Conservation (phyloP, 2,329 filamentous ascomycete species). For the Daldinia eschscholtzii region DNA sequence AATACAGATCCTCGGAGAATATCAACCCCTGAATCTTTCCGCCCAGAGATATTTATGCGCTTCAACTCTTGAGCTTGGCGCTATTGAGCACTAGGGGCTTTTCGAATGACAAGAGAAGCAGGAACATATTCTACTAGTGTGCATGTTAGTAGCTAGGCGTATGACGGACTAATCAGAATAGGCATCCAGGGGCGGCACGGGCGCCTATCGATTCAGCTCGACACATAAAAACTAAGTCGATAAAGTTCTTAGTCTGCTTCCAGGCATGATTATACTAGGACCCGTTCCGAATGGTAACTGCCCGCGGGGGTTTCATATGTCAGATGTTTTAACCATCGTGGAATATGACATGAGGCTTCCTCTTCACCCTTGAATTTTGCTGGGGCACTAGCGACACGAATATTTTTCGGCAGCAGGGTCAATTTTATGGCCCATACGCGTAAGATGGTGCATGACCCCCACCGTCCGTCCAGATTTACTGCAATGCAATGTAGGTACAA, state of each 20-base stretch:
- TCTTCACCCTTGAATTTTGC: slow-evolving; percentile 11
- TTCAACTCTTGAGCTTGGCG: not conserved
- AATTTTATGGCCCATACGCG: slow-evolving; percentile 18
- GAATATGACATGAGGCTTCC: not conserved
- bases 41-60: slow-evolving; percentile 6
- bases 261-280: slow-evolving; percentile 9
- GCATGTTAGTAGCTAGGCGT: slow-evolving; percentile 3
- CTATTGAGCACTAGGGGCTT: not conserved
- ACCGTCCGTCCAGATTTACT: slow-evolving; percentile 19
- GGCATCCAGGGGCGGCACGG: not conserved
- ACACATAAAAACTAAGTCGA: slow-evolving; percentile 3
- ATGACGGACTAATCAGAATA: slow-evolving; percentile 9
- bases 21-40: slow-evolving; percentile 15
- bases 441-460: slow-evolving; percentile 25
- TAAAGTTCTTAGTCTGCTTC: not conserved
- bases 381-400: slow-evolving; percentile 20
- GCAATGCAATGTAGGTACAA: slow-evolving; percentile 38
- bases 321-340: slow-evolving; percentile 7
- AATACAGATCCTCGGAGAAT: slow-evolving; percentile 22
- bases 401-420: slow-evolving; percentile 32
- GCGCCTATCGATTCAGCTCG: slow-evolving; percentile 13
- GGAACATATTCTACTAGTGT: slow-evolving; percentile 3
- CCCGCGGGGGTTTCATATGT: slow-evolving; percentile 15
- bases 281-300: slow-evolving; percentile 14
- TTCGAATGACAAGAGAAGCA: slow-evolving; percentile 1